Conservation (phyloP, 805 yeast genomes). For the Suhomyces sp. region DNA sequence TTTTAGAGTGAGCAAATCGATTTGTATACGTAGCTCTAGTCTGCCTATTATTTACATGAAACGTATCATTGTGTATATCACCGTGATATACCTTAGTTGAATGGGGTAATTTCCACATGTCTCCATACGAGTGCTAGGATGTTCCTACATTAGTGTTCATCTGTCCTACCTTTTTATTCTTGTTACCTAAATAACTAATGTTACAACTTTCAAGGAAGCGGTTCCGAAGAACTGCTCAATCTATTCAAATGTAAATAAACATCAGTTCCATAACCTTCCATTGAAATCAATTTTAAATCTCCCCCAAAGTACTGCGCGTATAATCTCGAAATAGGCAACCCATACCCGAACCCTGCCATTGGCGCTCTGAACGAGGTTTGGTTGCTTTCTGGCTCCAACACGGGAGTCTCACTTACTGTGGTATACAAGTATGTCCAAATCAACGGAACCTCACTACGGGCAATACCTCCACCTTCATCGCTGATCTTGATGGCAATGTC, state of each 20-base stretch:
- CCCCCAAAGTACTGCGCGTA: slow-evolving; percentile 92
- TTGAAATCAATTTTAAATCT: slow-evolving; percentile 77
- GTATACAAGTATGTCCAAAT: slow-evolving; percentile 93
- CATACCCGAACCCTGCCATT: slow-evolving; percentile 93
- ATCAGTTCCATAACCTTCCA: slow-evolving; percentile 96
- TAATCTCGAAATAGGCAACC: slow-evolving; percentile 79
- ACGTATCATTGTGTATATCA: no score
- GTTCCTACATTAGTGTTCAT: no score
- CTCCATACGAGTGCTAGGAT: no score
- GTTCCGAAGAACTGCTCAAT: slow-evolving; percentile 70
- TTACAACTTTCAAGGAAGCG: slow-evolving; percentile 41
- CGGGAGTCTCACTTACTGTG: slow-evolving; percentile 73
- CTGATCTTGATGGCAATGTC: slow-evolving; percentile 88
- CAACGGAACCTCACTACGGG: slow-evolving; percentile 76
- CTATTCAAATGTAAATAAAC: slow-evolving; percentile 84
- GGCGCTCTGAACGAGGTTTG: slow-evolving; percentile 78
- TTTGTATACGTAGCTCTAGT: no score
- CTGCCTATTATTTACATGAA: no score
- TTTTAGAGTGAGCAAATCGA: no score
- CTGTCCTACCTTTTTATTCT: no score
- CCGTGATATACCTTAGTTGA: no score
- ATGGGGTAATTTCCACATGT: no score
- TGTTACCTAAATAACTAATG: no score
- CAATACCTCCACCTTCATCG: slow-evolving; percentile 94
- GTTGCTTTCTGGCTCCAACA: slow-evolving; percentile 54